Conservation (phyloP, 305 asterid species). For the Fraxinus greggii region DNA sequence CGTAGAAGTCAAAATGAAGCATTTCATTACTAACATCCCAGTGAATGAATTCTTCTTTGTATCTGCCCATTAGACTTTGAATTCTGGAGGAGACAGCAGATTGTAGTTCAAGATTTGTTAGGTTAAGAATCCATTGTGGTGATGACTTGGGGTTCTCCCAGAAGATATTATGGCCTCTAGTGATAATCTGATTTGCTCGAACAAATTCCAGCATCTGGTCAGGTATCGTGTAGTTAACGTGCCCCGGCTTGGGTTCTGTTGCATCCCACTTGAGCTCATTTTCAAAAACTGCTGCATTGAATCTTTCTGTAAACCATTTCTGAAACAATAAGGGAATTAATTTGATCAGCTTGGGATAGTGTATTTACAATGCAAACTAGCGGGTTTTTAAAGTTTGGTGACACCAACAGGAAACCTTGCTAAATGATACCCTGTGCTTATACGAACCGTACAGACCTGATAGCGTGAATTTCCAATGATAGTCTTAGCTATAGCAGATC, state of each 20-base stretch:
- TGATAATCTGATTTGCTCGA: conserved; percentile 54
- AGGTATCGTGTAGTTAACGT: conserved; percentile 57
- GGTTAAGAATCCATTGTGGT: conserved; percentile 63
- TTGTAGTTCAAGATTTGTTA: conserved; percentile 40
- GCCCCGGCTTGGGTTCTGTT: conserved; percentile 55
- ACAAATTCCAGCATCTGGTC: conserved; percentile 65
- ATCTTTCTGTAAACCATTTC: conserved; percentile 69
- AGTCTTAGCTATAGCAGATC: conserved; percentile 69
- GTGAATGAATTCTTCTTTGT: conserved; percentile 61
- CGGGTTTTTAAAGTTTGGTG: background rate
- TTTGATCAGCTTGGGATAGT: background rate
- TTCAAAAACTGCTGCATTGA: conserved; percentile 81
- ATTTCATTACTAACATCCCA: conserved; percentile 85
- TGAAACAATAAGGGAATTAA: conserved; percentile 20
- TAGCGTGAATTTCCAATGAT: conserved; percentile 54
- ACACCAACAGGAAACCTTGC: background rate
- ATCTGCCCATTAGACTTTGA: conserved; percentile 48
- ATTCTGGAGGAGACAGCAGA: conserved; percentile 62
- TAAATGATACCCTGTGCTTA: background rate
- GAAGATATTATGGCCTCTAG: conserved; percentile 78
- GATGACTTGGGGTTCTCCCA: conserved; percentile 66
- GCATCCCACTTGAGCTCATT: conserved; percentile 83
- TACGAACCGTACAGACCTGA: conserved; percentile 39
- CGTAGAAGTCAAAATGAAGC: conserved; percentile 69
- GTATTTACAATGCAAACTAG: background rate